Evolutionary conservation across 2,329 filamentous ascomycete species (phyloP).

Genomic region (Trichoderma aggressivum): DNA sequence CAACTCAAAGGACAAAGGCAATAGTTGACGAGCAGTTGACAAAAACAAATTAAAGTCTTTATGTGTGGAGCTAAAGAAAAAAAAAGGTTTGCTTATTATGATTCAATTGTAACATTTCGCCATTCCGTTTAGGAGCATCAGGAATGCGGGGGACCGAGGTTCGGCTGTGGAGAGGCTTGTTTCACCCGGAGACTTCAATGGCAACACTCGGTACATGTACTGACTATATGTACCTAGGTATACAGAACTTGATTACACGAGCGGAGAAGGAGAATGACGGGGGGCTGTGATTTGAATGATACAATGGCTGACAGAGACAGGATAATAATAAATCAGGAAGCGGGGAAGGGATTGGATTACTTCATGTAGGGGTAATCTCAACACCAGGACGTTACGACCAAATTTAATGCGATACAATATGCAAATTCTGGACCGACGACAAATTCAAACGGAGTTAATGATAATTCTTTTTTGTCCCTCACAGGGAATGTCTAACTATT

Average conservation of each 20-base stretch:
- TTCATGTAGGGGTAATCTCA: background rate
- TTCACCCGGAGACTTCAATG: background rate
- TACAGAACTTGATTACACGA: background rate
- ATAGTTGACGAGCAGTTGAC: no score
- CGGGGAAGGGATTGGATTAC: background rate
- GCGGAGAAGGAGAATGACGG: background rate
- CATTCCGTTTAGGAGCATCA: background rate
- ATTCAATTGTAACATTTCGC: background rate
- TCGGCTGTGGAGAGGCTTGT: background rate
- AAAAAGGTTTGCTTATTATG: background rate
- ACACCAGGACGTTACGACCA: background rate
- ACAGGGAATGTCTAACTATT: no score
- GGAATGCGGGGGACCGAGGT: constrained; percentile 12
- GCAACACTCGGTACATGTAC: background rate
- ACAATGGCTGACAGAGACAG: background rate
- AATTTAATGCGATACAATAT: background rate
- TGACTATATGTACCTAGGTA: background rate
- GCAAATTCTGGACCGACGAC: background rate
- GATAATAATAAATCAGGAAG: background rate
- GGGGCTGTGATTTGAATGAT: background rate
- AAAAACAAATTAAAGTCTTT: background rate
- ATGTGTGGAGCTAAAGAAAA: background rate
- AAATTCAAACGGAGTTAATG: background rate
- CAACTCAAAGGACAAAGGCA: background rate
- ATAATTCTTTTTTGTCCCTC: background rate